Evolutionary conservation across 768 basidiomycete species (phyloP), one percentile per base, ranked within the genome.

Genomic region (Lepiota brunneoincarnata): DNA sequence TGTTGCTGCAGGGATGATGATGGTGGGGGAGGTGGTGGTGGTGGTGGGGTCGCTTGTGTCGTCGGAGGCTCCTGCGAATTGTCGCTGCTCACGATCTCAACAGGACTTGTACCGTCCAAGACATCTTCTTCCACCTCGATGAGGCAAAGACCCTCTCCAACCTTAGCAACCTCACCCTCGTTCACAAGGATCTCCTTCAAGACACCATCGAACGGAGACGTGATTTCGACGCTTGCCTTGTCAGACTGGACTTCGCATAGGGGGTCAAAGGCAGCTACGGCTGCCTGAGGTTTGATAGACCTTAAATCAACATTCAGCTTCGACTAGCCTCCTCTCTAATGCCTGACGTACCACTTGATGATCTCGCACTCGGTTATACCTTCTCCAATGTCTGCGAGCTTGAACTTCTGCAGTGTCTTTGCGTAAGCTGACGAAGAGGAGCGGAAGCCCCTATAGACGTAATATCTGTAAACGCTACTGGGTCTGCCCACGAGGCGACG

Each of bases 281-380:
- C 60, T 14, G 75, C 68, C 11, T 67, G 63, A 1, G 82, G 78
- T 59, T 82, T 75, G 45, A 91, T 79, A 49, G 70, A 82, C 91
- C 91, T 93, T 59, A 40, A 41, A 34, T n/a, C 20, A 58, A 17
- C 15, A 23, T 20, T 58, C 34, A 34, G 28, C 4, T 14, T 34
- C 35, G 17, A 7, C 10, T 6, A 5, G 6, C 12, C n/a, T 34
- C 6, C 5, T 2, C 6, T 11, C 31, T 21, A 35, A 18, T 5
- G 5, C 12, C 20, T 7, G 31, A 76, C 83, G 57, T 57, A 89
- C 91, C 92, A 94, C 67, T 85, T 86, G 43, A 95, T 84, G 59
- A 94, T 80, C 70, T 95, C 91, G 64, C 89, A 91, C 68, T 94
- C 91, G 20, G 91, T 92, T 59, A 94, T 93, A 4, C 92, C 92